Evolutionary conservation across 2,329 filamentous ascomycete species (phyloP).

Genomic region (Colletotrichum trifolii): DNA sequence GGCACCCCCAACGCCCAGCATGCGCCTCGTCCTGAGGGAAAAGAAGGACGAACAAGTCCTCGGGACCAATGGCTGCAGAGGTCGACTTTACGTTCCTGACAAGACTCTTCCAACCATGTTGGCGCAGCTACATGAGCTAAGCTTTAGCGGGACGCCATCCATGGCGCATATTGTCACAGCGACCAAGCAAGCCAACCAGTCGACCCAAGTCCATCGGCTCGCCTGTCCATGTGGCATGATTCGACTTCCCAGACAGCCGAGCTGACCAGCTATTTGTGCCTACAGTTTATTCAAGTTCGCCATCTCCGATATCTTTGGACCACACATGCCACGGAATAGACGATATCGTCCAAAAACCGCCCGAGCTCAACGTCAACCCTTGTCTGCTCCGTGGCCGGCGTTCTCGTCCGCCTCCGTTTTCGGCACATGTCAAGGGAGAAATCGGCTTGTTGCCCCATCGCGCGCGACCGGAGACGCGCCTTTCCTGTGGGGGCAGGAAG

Average conservation of each 20-base stretch:
- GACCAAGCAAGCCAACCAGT: neutral
- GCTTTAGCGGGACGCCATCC: slow-evolving; percentile 7
- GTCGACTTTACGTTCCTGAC: slow-evolving; percentile 29
- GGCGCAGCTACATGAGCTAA: slow-evolving; percentile 4
- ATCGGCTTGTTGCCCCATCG: slow-evolving; percentile 23
- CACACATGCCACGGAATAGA: too few species aligned
- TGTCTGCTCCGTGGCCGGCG: slow-evolving; percentile 11
- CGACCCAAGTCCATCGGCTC: neutral
- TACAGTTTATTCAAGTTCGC: too few species aligned
- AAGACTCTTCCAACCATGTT: slow-evolving; percentile 13
- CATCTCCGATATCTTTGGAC: too few species aligned
- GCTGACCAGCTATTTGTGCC: neutral
- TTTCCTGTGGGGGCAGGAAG: slow-evolving; percentile 17
- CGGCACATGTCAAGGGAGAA: slow-evolving; percentile 31
- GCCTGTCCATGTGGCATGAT: slow-evolving; percentile 2
- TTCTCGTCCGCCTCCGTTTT: slow-evolving; percentile 30
- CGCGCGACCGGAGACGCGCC: slow-evolving; percentile 19
- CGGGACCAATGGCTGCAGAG: slow-evolving; percentile 11
- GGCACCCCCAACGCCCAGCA: slow-evolving; percentile 14
- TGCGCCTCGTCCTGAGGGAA: slow-evolving; percentile 12
- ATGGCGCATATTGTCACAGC: slow-evolving; percentile 13
- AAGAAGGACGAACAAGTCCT: neutral
- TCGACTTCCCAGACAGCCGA: neutral
- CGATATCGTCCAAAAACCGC: too few species aligned
- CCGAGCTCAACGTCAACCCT: neutral